A percentile compares a stretch with the other conserved stretches of the same genome.
phyloP scores from a whole-genome alignment of 2,329 filamentous ascomycete genomes.

The Trichoderma asperellum region DNA sequence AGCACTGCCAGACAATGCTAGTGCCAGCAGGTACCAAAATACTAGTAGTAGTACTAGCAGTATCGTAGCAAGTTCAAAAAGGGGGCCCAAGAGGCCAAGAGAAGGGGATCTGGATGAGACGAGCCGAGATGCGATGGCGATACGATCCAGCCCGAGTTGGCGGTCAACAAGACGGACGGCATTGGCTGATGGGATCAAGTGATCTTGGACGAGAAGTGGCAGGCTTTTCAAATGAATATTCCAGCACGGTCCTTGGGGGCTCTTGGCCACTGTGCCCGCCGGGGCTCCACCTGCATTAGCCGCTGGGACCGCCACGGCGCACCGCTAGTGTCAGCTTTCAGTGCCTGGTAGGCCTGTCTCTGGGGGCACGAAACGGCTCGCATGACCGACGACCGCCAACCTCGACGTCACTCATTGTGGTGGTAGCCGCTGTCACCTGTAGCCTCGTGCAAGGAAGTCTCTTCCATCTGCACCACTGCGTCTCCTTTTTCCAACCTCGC shows the following conservation, averaged over 20 bases:
- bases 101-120: background rate
- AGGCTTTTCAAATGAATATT: background rate
- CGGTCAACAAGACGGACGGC: background rate
- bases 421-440: background rate
- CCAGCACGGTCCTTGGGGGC: background rate
- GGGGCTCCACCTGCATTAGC: background rate
- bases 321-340: background rate
- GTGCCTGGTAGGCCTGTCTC: background rate
- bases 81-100: background rate
- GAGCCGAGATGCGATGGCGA: background rate
- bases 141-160: background rate
- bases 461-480: background rate
- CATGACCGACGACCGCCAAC: background rate
- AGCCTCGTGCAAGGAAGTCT: background rate
- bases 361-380: background rate
- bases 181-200: background rate
- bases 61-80: background rate
- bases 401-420: background rate
- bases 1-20: background rate
- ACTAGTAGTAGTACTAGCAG: too few species aligned
- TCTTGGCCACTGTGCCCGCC: background rate
- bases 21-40: background rate
- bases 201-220: background rate
- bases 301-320: conserved; percentile 5
- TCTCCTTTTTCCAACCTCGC: background rate